phyloP scores from a whole-genome alignment of 352 stramenopile species.

The Globisporangium cylindrosporum region DNA sequence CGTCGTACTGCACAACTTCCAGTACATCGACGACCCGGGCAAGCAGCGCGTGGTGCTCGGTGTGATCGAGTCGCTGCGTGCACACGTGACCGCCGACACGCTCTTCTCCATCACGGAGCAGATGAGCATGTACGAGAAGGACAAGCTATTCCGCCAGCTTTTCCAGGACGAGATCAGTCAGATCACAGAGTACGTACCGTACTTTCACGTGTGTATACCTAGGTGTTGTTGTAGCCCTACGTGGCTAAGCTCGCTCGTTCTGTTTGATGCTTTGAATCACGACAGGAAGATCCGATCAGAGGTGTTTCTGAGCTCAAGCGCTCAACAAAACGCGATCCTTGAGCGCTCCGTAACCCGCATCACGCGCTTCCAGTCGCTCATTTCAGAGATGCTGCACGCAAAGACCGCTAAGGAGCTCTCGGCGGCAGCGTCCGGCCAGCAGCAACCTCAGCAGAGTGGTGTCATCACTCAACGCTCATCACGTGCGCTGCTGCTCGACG shows the following conservation, averaged over 20 bases:
- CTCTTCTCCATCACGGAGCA: conserved; percentile 42
- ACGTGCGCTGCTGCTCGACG: conserved; percentile 14
- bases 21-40: conserved; percentile 51
- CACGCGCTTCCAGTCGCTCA: conserved; percentile 55
- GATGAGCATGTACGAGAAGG: conserved; percentile 53
- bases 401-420: background rate
- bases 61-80: conserved; percentile 40
- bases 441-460: background rate
- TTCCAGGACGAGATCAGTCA: conserved; percentile 53
- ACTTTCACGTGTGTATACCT: background rate
- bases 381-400: conserved; percentile 19
- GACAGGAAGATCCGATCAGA: conserved; percentile 50
- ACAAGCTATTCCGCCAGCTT: conserved; percentile 50
- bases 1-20: conserved; percentile 50
- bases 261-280: background rate
- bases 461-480: background rate
- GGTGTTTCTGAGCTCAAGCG: conserved; percentile 43
- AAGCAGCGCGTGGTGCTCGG: conserved; percentile 57
- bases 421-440: background rate
- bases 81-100: conserved; percentile 49
- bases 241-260: background rate
- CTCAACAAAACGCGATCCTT: conserved; percentile 61
- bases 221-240: background rate
- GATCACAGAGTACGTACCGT: conserved; percentile 42
- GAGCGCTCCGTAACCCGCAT: conserved; percentile 53